A percentile compares a stretch with the other conserved stretches of the same genome.
These are phyloP conservation scores for Phytophthora fragariaefolia DNA, from an alignment of 352 stramenopile genomes.

Conservation along the genomic window DNA sequence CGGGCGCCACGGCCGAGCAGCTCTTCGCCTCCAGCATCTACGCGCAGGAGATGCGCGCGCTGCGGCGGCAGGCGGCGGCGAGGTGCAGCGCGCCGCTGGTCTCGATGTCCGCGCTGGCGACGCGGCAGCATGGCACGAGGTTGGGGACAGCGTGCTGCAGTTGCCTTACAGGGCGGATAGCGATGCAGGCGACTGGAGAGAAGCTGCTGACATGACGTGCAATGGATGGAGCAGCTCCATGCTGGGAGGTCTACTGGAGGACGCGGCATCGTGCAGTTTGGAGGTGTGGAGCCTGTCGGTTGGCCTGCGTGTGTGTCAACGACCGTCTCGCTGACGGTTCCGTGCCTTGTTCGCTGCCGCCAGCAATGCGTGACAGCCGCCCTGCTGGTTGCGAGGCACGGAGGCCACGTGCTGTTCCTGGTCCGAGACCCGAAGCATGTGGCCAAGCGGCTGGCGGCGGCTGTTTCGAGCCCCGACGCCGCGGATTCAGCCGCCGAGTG, in stretches of 20 bases:
- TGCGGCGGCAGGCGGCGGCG: constrained; percentile 45
- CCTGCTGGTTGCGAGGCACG: constrained; percentile 20
- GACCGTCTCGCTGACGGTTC: background rate
- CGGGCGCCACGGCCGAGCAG: constrained; percentile 45
- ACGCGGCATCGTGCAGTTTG: constrained; percentile 15
- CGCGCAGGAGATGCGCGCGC: constrained; percentile 24
- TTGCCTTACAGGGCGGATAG: too few relatives aligned
- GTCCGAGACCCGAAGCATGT: constrained; percentile 32
- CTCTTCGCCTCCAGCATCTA: constrained; percentile 67
- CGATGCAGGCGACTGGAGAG: background rate
- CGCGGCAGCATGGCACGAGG: constrained; percentile 4
- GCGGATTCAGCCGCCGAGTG: constrained; percentile 25
- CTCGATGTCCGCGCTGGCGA: constrained; percentile 42
- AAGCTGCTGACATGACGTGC: constrained; percentile 1
- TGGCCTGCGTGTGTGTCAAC: background rate
- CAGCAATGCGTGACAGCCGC: constrained; percentile 30
- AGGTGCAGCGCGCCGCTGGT: constrained; percentile 42
- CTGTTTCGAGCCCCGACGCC: constrained; percentile 15
- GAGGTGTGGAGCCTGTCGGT: constrained; percentile 22
- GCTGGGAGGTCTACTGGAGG: constrained; percentile 11
- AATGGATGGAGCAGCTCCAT: constrained; percentile 15
- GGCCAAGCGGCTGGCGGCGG: constrained; percentile 33
- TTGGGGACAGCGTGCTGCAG: constrained; percentile 15
- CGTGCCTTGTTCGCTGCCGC: background rate
- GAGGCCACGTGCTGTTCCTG: constrained; percentile 26